Conservation (phyloP, 179 eudicot genomes). For the Beta lomatogona region DNA sequence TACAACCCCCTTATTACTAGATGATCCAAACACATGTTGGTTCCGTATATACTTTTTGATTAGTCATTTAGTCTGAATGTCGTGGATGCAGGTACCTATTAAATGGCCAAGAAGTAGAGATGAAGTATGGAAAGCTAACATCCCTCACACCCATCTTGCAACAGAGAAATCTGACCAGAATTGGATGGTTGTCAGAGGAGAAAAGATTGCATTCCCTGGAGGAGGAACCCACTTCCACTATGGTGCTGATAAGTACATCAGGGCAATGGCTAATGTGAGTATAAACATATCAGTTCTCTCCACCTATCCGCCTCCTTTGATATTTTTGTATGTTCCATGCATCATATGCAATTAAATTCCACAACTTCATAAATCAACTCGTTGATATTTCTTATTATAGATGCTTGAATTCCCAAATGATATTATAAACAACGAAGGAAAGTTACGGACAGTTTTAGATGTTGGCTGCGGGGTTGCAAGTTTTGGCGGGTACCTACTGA, state of each 20-base stretch:
- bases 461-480: slow-evolving; percentile 57
- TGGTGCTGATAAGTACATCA: slow-evolving; percentile 48
- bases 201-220: slow-evolving; percentile 47
- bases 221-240: slow-evolving; percentile 57
- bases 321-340: background rate
- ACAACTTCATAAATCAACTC: background rate
- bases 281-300: background rate
- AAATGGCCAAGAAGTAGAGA: slow-evolving; percentile 56
- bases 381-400: slow-evolving; percentile 19
- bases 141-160: slow-evolving; percentile 55
- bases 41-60: too few relatives aligned
- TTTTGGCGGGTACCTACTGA: slow-evolving; percentile 48
- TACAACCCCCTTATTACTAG: too few relatives aligned
- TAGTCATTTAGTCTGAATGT: slow-evolving; percentile 1
- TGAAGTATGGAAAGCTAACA: slow-evolving; percentile 51
- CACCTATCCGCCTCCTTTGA: background rate
- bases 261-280: slow-evolving; percentile 45
- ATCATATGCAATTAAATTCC: background rate
- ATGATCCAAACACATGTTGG: too few relatives aligned
- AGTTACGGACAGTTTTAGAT: slow-evolving; percentile 42
- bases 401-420: slow-evolving; percentile 41
- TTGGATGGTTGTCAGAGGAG: slow-evolving; percentile 54
- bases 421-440: slow-evolving; percentile 42
- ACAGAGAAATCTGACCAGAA: slow-evolving; percentile 55
- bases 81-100: slow-evolving; percentile 36